These are phyloP conservation scores for Thalassiosira sp. DNA, from an alignment of 352 stramenopile genomes.

Conservation along the genomic window DNA sequence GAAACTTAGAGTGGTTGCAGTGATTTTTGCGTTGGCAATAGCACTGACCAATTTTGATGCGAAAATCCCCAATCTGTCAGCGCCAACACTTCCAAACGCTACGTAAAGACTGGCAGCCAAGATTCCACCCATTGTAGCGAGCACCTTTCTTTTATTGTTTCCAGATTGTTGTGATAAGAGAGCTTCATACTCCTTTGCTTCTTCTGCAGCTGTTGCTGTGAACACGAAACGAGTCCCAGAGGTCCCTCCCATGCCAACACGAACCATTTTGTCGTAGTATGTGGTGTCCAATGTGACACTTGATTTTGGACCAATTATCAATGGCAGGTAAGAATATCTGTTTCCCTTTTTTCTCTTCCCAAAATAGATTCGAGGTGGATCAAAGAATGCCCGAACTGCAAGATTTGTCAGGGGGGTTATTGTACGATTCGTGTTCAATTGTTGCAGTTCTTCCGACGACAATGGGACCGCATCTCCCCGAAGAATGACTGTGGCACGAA, in stretches of 20 bases:
- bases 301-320: slow-evolving; percentile 63
- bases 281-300: slow-evolving; percentile 73
- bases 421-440: slow-evolving; percentile 32
- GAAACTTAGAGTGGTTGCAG: not conserved
- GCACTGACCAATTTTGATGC: slow-evolving; percentile 9
- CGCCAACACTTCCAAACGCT: slow-evolving; percentile 12
- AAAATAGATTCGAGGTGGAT: slow-evolving; percentile 65
- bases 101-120: slow-evolving; percentile 21
- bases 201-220: slow-evolving; percentile 29
- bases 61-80: slow-evolving; percentile 1
- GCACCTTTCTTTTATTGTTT: slow-evolving; percentile 16
- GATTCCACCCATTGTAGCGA: slow-evolving; percentile 14
- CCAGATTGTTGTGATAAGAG: slow-evolving; percentile 19
- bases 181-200: slow-evolving; percentile 47
- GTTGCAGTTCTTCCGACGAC: slow-evolving; percentile 7
- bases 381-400: slow-evolving; percentile 65
- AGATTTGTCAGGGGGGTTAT: slow-evolving; percentile 47
- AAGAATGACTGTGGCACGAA: slow-evolving; percentile 60
- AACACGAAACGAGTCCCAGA: slow-evolving; percentile 75
- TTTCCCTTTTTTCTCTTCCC: slow-evolving; percentile 32
- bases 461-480: slow-evolving; percentile 70
- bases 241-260: slow-evolving; percentile 69
- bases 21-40: slow-evolving; percentile 12
- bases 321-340: slow-evolving; percentile 34
- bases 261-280: slow-evolving; percentile 58